Conservation (phyloP, 169 alveolate genomes). For the Plasmodium inui region DNA sequence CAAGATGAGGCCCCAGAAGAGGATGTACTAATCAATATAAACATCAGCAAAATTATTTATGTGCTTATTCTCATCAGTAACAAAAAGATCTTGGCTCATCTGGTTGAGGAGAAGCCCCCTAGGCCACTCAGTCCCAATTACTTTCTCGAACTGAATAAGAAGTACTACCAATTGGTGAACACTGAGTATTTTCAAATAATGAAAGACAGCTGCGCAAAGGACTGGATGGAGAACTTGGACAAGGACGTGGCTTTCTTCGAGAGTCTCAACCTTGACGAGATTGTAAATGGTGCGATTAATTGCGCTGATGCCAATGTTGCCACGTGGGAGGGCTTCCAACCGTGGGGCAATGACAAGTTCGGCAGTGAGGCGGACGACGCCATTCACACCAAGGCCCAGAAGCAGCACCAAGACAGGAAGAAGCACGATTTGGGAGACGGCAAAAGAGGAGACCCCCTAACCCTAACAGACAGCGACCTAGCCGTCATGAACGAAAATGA, state of each 20-base stretch:
- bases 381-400: neutral
- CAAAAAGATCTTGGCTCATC: slow-evolving; percentile 21
- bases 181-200: slow-evolving; percentile 16
- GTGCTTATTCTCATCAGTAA: slow-evolving; percentile 32
- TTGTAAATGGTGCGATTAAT: neutral
- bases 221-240: slow-evolving; percentile 14
- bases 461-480: neutral
- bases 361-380: neutral
- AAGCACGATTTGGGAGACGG: neutral
- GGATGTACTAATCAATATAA: slow-evolving; percentile 45
- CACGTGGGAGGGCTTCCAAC: neutral
- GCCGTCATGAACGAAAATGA: slow-evolving; percentile 29
- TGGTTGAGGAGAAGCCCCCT: neutral
- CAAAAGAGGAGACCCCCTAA: neutral
- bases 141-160: slow-evolving; percentile 41
- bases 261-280: slow-evolving; percentile 1
- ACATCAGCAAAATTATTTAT: slow-evolving; percentile 42
- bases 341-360: neutral
- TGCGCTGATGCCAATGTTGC: neutral
- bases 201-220: slow-evolving; percentile 24
- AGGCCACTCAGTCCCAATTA: slow-evolving; percentile 13
- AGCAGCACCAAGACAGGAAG: neutral
- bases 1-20: slow-evolving; percentile 13
- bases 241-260: slow-evolving; percentile 32
- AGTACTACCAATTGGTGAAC: slow-evolving; percentile 28